Base-by-base conservation (phyloP, 1,139 yeast species). In the Taphrina flavorubra region DNA sequence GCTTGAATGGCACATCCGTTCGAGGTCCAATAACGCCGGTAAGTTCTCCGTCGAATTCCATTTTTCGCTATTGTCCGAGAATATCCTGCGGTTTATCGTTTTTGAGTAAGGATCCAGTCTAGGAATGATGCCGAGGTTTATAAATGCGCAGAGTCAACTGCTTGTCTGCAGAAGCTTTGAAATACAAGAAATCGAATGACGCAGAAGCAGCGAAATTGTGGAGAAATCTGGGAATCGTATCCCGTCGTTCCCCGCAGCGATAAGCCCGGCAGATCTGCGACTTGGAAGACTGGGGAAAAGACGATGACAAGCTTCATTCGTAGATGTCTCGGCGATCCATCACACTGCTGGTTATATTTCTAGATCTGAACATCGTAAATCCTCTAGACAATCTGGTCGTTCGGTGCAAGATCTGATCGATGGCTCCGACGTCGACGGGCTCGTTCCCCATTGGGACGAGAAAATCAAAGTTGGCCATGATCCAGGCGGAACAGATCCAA, bases 401-500 rank as follows among this genome's bases (percentile, higher is more conserved):
- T 10, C 6, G 11, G 42, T 14, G 42, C 11, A 14, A 14, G 14
- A 39, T 14, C 14, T 11, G 14, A 44, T 44, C 2, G 55, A 49
- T 20, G 34, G 37, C 55, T 49, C 37, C 55, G 8, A 31, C 36
- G 13, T 18, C 55, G 34, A 25, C 31, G 31, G 31, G 44, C 14
- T 34, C 56, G 34, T 65, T 51, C 42, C 69, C 70, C 16, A 56
- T 94, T 51, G 99, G 98, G 51, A 97, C 98, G 42, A 86, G 99
- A 76, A 88, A 89, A 78, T 90, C 97, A 25, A 83, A 85, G 73
- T 82, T 94, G 72, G 99, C 99, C 0, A 92, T 94, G 20, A 85
- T 85, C 10, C 99, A 94, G 81, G 86, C 94, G 58, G 88, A 90
- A 75, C 84, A 85, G 68, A 91, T 94, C 58, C 88, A 87, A 72